Conservation (phyloP, 2,329 filamentous ascomycete species). For the Trichophyton schoenleinii region DNA sequence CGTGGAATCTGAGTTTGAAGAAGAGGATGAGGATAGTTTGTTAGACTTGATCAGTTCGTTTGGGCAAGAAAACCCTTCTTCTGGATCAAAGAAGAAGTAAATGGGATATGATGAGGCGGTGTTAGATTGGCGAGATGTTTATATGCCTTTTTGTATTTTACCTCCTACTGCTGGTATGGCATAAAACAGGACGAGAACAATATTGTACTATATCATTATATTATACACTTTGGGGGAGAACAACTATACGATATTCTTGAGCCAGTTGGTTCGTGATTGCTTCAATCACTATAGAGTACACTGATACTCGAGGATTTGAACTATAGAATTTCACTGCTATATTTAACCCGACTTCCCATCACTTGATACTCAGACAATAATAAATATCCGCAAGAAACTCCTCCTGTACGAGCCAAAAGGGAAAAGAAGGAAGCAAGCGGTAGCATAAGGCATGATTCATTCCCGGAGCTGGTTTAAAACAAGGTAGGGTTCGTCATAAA, state of each 20-base stretch:
- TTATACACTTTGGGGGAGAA: constrained; percentile 1
- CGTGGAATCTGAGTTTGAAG: constrained; percentile 21
- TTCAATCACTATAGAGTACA: background rate
- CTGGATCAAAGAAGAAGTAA: constrained; percentile 26
- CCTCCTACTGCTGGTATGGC: background rate
- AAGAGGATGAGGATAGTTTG: constrained; percentile 41
- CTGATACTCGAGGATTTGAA: too few species aligned
- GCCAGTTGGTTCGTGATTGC: background rate
- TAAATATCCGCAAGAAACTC: too few species aligned
- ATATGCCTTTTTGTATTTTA: background rate
- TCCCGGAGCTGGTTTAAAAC: background rate
- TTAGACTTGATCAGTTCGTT: constrained; percentile 46
- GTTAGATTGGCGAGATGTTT: background rate
- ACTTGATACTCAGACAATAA: background rate
- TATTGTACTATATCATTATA: constrained; percentile 3
- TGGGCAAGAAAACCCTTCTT: constrained; percentile 30
- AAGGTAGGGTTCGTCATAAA: background rate
- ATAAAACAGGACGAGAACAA: background rate
- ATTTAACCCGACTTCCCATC: background rate
- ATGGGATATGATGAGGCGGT: constrained; percentile 9
- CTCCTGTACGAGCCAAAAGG: background rate
- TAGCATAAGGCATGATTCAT: background rate
- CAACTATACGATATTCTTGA: background rate
- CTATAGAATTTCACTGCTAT: background rate
- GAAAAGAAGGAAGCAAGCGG: background rate